Conservation (phyloP, 805 yeast genomes). For the Candida jianshihensis region DNA sequence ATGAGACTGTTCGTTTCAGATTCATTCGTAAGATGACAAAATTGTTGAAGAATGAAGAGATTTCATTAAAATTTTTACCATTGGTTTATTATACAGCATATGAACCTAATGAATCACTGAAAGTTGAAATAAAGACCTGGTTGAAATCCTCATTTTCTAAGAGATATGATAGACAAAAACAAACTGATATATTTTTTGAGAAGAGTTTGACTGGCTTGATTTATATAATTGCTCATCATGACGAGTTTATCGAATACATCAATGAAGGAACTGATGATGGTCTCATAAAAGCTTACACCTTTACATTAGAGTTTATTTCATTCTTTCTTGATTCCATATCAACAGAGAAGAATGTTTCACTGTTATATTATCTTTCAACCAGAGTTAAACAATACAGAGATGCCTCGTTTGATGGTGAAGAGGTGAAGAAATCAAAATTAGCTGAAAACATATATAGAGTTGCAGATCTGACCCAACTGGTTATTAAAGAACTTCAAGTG, state of each 20-base stretch:
- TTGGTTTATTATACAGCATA: slow-evolving; percentile 67
- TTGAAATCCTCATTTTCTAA: slow-evolving; percentile 47
- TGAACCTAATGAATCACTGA: slow-evolving; percentile 56
- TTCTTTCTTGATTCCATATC: slow-evolving; percentile 57
- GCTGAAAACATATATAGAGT: slow-evolving; percentile 48
- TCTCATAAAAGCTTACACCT: slow-evolving; percentile 38
- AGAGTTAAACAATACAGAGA: slow-evolving; percentile 76
- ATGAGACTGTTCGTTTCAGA: slow-evolving; percentile 43
- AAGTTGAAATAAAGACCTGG: slow-evolving; percentile 59
- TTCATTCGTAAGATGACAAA: slow-evolving; percentile 47
- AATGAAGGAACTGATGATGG: slow-evolving; percentile 21
- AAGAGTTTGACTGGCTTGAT: slow-evolving; percentile 59
- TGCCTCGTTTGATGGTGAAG: slow-evolving; percentile 32
- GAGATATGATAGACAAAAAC: slow-evolving; percentile 17
- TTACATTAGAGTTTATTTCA: slow-evolving; percentile 52
- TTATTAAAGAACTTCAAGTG: slow-evolving; percentile 51
- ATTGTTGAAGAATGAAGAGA: slow-evolving; percentile 39
- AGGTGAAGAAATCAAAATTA: slow-evolving; percentile 20
- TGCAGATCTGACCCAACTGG: slow-evolving; percentile 67
- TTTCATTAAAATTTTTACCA: slow-evolving; percentile 63
- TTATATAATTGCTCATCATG: slow-evolving; percentile 69
- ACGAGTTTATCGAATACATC: slow-evolving; percentile 45
- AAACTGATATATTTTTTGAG: slow-evolving; percentile 50
- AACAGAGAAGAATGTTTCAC: slow-evolving; percentile 58
- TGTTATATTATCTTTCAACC: slow-evolving; percentile 69